Base-by-base conservation (phyloP, 1,284 basidiomycete genomes). In the Rugosomyces carneus region DNA sequence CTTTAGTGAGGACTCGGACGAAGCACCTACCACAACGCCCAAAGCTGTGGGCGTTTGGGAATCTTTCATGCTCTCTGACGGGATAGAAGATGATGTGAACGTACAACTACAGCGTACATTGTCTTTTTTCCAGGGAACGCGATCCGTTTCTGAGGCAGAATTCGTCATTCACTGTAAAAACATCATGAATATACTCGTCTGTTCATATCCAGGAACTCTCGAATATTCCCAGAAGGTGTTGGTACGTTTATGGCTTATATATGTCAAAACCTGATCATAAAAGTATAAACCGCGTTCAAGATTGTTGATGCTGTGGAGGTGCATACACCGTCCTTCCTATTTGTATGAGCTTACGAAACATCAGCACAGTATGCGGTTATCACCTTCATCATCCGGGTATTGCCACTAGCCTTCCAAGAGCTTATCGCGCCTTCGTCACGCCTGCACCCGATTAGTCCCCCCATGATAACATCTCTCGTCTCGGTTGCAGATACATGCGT, bases 241-340 rank as follows among this genome's bases (percentile, higher is more conserved):
- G 32, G 54, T 56, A 42, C 18, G 49, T 47, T 13, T 13, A 4
- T 37, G 16, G 20, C 21, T 19, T 15, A 9, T 26, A n/a, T n/a
- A n/a, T 10, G n/a, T n/a, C 27, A 27, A 20, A n/a, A 29, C 24
- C 3, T 9, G 8, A 23, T 44, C 35, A 18, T 31, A 35, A 9
- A 43, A 35, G n/a, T n/a, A n/a, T 37, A 8, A 9, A 41, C n/a
- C 2, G 9, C 15, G 26, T 23, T n/a, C 10, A 34, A 56, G 55
- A 43, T 56, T n/a, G 46, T 56, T 38, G 55, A 55, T 24, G 39
- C 55, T 18, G 38, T 49, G 7, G 55, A 56, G 48, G 55, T 53
- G 37, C 24, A 26, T 32, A 1, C 23, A 7, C 3, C 23, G 41
- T 11, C 1, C 10, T 27, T 37, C 29, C 29, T 4, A 3, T 37